Evolutionary conservation across 192 early-diverging fungal species (phyloP).

Genomic region (Mortierella antarctica): DNA sequence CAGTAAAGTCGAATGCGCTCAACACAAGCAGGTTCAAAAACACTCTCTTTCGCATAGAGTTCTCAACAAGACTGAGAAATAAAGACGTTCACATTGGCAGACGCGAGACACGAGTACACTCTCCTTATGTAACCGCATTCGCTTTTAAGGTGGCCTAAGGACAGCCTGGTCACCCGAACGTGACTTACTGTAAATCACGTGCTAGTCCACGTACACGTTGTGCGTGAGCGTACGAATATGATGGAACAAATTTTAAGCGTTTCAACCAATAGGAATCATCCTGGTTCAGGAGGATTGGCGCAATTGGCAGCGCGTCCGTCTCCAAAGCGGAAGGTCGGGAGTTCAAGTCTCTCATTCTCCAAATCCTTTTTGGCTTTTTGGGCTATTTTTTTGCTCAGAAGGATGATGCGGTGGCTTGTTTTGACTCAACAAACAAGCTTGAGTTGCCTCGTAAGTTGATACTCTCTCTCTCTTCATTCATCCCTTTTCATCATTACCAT

Average conservation of each 20-base stretch:
- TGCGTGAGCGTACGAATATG: background rate
- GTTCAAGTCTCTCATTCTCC: conserved; percentile 48
- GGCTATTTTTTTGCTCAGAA: background rate
- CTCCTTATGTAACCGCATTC: too few relatives aligned
- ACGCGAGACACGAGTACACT: too few relatives aligned
- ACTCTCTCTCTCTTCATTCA: conserved; percentile 9
- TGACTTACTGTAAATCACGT: too few relatives aligned
- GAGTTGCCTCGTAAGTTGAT: too few relatives aligned
- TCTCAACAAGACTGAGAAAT: background rate
- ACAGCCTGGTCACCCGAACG: too few relatives aligned
- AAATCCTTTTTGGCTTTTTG: conserved; percentile 5
- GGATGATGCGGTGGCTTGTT: background rate
- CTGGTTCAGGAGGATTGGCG: conserved; percentile 29
- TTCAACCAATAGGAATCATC: conserved; percentile 1
- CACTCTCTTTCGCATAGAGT: background rate
- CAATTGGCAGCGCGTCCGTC: conserved; percentile 49
- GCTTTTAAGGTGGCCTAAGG: too few relatives aligned
- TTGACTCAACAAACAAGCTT: background rate
- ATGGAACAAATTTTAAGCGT: background rate
- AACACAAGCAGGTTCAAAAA: background rate
- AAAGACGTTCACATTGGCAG: background rate
- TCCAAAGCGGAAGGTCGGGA: conserved; percentile 50
- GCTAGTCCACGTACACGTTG: background rate
- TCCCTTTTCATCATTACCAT: conserved; percentile 12
- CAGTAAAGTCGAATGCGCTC: background rate